phyloP scores from a whole-genome alignment of 306 rosid species.

The Castanea mollissima region DNA sequence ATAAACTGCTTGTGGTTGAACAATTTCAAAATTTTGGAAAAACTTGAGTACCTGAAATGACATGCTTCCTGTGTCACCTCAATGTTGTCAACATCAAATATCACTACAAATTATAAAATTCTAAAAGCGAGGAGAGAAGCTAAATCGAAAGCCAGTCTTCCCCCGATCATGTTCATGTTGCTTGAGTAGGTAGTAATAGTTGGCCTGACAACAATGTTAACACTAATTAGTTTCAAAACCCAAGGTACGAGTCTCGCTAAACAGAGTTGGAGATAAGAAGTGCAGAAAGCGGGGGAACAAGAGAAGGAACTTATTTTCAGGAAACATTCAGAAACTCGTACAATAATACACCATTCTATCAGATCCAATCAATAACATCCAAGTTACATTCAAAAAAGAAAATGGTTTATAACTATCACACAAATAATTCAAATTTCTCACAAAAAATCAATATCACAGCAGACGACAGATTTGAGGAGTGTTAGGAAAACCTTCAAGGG shows the following conservation, averaged over 20 bases:
- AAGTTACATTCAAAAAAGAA: not conserved
- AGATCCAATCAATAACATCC: not conserved
- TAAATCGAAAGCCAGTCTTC: slow-evolving; percentile 91
- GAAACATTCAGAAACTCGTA: not conserved
- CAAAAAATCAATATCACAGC: not conserved
- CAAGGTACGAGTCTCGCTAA: not conserved
- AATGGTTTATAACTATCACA: not conserved
- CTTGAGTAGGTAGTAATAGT: slow-evolving; percentile 73
- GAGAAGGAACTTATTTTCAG: slow-evolving; percentile 12
- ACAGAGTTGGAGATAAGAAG: slow-evolving; percentile 16
- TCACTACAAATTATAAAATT: slow-evolving; percentile 4
- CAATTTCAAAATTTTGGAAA: not conserved
- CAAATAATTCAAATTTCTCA: not conserved
- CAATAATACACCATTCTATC: no score
- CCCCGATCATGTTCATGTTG: slow-evolving; percentile 71
- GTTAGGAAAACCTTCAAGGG: not conserved
- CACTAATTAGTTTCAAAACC: slow-evolving; percentile 17
- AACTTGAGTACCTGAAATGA: slow-evolving; percentile 25
- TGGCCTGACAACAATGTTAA: slow-evolving; percentile 60
- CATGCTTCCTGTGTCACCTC: slow-evolving; percentile 8
- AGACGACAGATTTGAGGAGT: not conserved
- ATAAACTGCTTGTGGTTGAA: slow-evolving; percentile 5
- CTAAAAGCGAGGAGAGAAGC: slow-evolving; percentile 83
- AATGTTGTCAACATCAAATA: slow-evolving; percentile 14
- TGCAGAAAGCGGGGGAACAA: not conserved